These are phyloP conservation scores for Globisporangium cylindrosporum DNA, from an alignment of 352 stramenopile species.

Conservation along the genomic window DNA sequence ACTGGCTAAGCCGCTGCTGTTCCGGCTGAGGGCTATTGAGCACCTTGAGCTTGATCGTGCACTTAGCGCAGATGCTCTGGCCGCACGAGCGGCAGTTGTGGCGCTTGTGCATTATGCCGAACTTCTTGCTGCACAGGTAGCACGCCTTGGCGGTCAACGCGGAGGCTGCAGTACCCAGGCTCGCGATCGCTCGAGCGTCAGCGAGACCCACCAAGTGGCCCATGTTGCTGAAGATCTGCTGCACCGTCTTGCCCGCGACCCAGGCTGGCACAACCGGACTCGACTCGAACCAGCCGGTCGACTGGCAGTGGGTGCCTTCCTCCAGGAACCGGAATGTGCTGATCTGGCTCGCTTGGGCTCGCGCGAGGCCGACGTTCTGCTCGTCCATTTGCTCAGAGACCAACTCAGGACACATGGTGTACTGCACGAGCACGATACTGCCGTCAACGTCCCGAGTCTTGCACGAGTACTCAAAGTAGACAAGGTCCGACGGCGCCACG, in stretches of 20 bases:
- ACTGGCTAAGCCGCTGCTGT: background rate
- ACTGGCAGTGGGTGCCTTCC: constrained; percentile 9
- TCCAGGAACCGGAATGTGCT: constrained; percentile 12
- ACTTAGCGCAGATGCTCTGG: constrained; percentile 17
- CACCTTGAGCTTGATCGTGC: constrained; percentile 22
- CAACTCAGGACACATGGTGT: constrained; percentile 17
- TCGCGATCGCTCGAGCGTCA: constrained; percentile 14
- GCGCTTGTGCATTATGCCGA: constrained; percentile 22
- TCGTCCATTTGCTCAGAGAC: constrained; percentile 27
- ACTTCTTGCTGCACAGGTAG: constrained; percentile 30
- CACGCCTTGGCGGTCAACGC: constrained; percentile 12
- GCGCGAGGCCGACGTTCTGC: constrained; percentile 21
- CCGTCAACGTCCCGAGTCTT: constrained; percentile 28
- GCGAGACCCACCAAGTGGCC: constrained; percentile 7
- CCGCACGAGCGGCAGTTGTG: constrained; percentile 16
- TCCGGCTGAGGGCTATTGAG: constrained; percentile 1
- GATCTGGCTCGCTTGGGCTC: constrained; percentile 7
- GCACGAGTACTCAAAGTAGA: constrained; percentile 46
- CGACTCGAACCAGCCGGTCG: constrained; percentile 8
- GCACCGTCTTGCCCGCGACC: constrained; percentile 3
- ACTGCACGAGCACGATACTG: constrained; percentile 26
- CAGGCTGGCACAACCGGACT: background rate
- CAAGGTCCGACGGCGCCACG: constrained; percentile 30
- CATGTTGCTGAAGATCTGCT: constrained; percentile 5
- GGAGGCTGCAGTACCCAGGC: background rate